Percentiles rank a stretch among this genome's conserved stretches.
phyloP scores from a whole-genome alignment of 495 filamentous ascomycete genomes.

The Articulospora tetracladia region DNA sequence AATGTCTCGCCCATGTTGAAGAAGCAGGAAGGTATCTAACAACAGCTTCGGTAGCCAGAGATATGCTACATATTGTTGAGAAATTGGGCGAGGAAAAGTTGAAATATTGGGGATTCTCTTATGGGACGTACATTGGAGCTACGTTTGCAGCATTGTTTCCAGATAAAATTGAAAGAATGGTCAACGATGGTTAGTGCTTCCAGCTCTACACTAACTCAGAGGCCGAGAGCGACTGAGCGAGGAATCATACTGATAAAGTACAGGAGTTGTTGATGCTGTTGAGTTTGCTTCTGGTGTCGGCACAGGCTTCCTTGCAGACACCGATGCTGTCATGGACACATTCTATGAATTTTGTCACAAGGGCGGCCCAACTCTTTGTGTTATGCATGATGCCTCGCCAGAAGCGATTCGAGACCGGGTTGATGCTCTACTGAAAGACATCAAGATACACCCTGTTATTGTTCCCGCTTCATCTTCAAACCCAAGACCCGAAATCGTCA shows the following conservation, averaged over 20 bases:
- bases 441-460: slow-evolving; percentile 47
- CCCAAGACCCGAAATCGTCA: slow-evolving; percentile 34
- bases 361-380: slow-evolving; percentile 44
- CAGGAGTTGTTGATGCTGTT: slow-evolving; percentile 31
- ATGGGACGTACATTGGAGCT: slow-evolving; percentile 48
- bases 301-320: slow-evolving; percentile 46
- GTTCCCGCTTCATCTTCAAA: slow-evolving; percentile 28
- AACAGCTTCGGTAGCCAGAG: slow-evolving; percentile 37
- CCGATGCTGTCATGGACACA: slow-evolving; percentile 45
- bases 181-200: slow-evolving; percentile 37
- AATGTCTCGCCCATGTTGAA: slow-evolving; percentile 24
- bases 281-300: slow-evolving; percentile 44
- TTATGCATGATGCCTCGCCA: slow-evolving; percentile 40
- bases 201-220: neutral
- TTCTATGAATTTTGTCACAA: slow-evolving; percentile 51
- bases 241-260: slow-evolving; percentile 8
- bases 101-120: slow-evolving; percentile 53
- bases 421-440: slow-evolving; percentile 32
- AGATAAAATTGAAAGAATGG: slow-evolving; percentile 40
- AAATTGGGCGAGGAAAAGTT: slow-evolving; percentile 36
- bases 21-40: slow-evolving; percentile 32
- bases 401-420: slow-evolving; percentile 37
- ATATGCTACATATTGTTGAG: slow-evolving; percentile 38
- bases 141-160: slow-evolving; percentile 50
- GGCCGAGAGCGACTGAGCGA: too few relatives aligned